A percentile compares a stretch with the other conserved stretches of the same genome.
phyloP scores from a whole-genome alignment of 306 rosid species.

The Ormosia semicastrata region DNA sequence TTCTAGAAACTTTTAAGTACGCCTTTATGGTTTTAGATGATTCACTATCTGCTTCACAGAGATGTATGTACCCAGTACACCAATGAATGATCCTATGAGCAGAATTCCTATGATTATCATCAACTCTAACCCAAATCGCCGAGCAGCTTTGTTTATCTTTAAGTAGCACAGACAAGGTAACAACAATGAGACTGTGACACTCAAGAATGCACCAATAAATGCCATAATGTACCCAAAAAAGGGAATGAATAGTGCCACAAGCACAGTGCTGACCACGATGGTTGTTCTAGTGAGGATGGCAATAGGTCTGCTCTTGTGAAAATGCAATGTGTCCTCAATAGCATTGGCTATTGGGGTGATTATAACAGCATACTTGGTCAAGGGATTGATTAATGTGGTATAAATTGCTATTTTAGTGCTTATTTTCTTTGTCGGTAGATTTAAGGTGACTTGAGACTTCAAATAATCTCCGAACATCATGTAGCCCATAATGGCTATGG shows the following conservation, averaged over 20 bases:
- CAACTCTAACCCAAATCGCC: constrained; percentile 48
- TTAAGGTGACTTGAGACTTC: constrained; percentile 64
- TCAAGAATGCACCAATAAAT: constrained; percentile 55
- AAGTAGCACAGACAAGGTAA: constrained; percentile 71
- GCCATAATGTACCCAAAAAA: constrained; percentile 71
- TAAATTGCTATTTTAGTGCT: constrained; percentile 59
- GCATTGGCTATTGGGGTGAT: constrained; percentile 58
- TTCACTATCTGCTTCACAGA: constrained; percentile 48
- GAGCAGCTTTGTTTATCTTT: constrained; percentile 53
- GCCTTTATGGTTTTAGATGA: constrained; percentile 21
- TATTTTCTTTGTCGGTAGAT: constrained; percentile 49
- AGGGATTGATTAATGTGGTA: constrained; percentile 64
- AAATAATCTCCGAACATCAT: constrained; percentile 52
- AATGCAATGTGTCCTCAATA: constrained; percentile 44
- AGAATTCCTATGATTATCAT: constrained; percentile 42
- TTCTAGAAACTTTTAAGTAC: neutral
- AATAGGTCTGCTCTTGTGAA: neutral
- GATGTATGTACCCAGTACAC: constrained; percentile 46
- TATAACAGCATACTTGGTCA: constrained; percentile 60
- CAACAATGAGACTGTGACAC: constrained; percentile 44
- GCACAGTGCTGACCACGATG: constrained; percentile 44
- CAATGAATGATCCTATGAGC: constrained; percentile 41
- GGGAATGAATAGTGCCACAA: constrained; percentile 59
- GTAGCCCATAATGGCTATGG: constrained; percentile 60
- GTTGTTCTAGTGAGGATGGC: constrained; percentile 51